Conservation (phyloP, 1,284 basidiomycete species). For the Somion occarium region DNA sequence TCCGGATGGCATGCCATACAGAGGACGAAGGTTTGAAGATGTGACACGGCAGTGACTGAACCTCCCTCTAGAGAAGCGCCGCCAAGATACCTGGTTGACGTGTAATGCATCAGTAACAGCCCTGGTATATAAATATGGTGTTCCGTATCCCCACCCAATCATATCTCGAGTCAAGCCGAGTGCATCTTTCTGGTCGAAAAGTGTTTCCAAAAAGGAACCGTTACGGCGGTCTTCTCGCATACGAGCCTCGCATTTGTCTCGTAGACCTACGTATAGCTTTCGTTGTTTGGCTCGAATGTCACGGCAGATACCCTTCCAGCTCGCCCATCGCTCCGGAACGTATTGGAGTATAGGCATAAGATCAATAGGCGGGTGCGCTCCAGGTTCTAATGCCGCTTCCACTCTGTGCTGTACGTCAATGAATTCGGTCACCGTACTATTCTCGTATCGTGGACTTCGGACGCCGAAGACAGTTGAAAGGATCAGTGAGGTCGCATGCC, state of each 20-base stretch:
- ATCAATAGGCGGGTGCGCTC: constrained; percentile 30
- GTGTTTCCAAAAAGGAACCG: constrained; percentile 13
- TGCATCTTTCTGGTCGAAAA: background rate
- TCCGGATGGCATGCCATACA: constrained; percentile 15
- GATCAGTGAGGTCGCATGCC: constrained; percentile 24
- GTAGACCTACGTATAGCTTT: constrained; percentile 19
- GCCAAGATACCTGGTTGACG: constrained; percentile 4
- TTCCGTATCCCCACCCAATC: background rate
- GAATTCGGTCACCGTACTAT: constrained; percentile 20
- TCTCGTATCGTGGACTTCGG: constrained; percentile 24
- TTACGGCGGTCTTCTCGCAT: constrained; percentile 7
- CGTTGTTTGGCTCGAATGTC: constrained; percentile 20
- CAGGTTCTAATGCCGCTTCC: constrained; percentile 24
- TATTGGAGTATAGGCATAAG: constrained; percentile 30
- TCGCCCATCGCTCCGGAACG: constrained; percentile 28
- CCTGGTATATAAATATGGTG: background rate
- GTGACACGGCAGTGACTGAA: constrained; percentile 6
- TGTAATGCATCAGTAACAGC: background rate
- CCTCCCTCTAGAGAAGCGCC: constrained; percentile 5
- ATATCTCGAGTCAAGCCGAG: background rate
- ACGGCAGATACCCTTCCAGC: constrained; percentile 27
- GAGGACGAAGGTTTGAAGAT: constrained; percentile 16
- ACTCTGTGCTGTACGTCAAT: constrained; percentile 23
- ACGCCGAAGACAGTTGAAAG: constrained; percentile 27
- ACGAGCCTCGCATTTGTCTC: constrained; percentile 11